phyloP scores from a whole-genome alignment of 177 flowering plant genomes.

The Vitis hybrid region DNA sequence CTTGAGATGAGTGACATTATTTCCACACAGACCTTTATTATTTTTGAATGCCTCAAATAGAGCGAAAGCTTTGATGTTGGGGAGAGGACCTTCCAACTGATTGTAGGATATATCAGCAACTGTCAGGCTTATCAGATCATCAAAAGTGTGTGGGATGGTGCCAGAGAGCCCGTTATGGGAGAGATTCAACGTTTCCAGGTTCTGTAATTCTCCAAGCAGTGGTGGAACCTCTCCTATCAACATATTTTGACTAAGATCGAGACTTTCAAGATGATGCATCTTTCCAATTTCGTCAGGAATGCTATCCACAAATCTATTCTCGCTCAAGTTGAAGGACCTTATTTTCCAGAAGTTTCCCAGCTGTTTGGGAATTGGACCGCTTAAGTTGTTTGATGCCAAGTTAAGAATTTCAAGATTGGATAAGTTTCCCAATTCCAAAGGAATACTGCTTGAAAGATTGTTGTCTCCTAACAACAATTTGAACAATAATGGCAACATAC shows the following conservation, averaged over 20 bases:
- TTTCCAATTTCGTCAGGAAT: slow-evolving; percentile 12
- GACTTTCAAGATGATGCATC: slow-evolving; percentile 3
- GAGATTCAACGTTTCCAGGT: slow-evolving; percentile 11
- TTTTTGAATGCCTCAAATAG: slow-evolving; percentile 5
- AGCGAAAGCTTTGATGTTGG: slow-evolving; percentile 17
- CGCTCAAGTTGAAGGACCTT: slow-evolving; percentile 13
- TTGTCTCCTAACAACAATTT: not conserved
- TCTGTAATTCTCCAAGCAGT: slow-evolving; percentile 16
- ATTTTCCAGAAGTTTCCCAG: slow-evolving; percentile 4
- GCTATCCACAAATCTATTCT: not conserved
- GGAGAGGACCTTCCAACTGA: slow-evolving; percentile 25
- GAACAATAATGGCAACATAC: no score
- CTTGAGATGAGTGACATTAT: not conserved
- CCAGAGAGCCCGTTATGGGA: no score
- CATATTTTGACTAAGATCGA: slow-evolving; percentile 21
- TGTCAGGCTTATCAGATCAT: slow-evolving; percentile 12
- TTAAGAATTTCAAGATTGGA: slow-evolving; percentile 15
- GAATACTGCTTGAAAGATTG: slow-evolving; percentile 14
- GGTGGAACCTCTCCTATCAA: slow-evolving; percentile 24
- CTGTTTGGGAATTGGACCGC: slow-evolving; percentile 5
- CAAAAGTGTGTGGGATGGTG: no score
- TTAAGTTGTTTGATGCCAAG: slow-evolving; percentile 11
- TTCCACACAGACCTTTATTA: slow-evolving; percentile 13
- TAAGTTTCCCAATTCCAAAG: slow-evolving; percentile 8
- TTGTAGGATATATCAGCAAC: slow-evolving; percentile 28